A percentile compares a stretch with the other conserved stretches of the same genome.
Conservation (phyloP, 2,329 filamentous ascomycete genomes). For the Pseudocercospora macadamiae region DNA sequence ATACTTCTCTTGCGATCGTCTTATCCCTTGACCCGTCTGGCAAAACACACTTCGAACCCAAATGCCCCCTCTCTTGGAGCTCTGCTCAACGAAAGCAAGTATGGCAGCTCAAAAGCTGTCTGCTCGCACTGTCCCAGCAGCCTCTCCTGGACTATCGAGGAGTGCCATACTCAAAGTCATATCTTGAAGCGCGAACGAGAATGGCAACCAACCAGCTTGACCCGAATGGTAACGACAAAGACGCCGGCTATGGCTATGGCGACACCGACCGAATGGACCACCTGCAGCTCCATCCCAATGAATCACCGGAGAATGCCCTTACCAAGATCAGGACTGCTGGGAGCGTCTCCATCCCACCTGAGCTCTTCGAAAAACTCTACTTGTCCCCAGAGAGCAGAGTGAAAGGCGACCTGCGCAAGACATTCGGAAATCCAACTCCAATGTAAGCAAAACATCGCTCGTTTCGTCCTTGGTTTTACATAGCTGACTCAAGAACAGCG, state of each 20-base stretch:
- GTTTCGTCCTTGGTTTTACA: neutral
- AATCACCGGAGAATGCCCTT: conserved; percentile 41
- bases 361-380: conserved; percentile 58
- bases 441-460: conserved; percentile 41
- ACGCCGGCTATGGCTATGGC: conserved; percentile 2
- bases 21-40: neutral
- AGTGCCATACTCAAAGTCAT: too few relatives aligned
- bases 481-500: conserved; percentile 36
- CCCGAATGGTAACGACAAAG: conserved; percentile 3
- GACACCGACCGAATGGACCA: neutral
- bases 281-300: conserved; percentile 13
- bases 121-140: neutral
- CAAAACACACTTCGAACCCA: neutral
- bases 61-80: neutral
- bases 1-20: too few relatives aligned
- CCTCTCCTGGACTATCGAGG: too few relatives aligned
- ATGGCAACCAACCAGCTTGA: neutral
- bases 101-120: neutral
- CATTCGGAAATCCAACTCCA: too few relatives aligned
- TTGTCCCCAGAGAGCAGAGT: conserved; percentile 54
- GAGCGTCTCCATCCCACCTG: conserved; percentile 56
- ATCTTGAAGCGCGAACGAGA: too few relatives aligned
- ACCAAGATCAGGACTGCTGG: conserved; percentile 54
- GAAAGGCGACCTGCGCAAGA: conserved; percentile 56
- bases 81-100: neutral